phyloP scores from a whole-genome alignment of 2,329 filamentous ascomycete species.

The Colletotrichum kahawae region DNA sequence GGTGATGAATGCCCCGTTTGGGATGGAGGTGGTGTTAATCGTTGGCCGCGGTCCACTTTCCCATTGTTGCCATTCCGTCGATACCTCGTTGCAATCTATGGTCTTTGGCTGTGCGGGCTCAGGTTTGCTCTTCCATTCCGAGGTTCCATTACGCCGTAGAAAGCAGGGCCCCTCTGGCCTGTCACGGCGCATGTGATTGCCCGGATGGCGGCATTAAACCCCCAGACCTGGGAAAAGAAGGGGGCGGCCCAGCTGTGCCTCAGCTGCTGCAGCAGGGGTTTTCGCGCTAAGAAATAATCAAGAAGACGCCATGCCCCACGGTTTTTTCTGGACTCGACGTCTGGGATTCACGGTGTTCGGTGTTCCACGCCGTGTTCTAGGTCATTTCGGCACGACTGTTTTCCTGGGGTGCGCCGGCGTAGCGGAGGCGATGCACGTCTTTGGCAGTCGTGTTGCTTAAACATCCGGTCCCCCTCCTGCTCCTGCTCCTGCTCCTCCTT shows the following conservation, averaged over 20 bases:
- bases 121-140: neutral
- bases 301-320: slow-evolving; percentile 25
- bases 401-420: neutral
- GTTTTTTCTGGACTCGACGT: slow-evolving; percentile 2
- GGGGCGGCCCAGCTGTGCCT: neutral
- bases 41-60: neutral
- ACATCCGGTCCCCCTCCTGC: neutral
- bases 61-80: neutral
- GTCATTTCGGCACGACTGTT: neutral
- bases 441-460: neutral
- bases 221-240: neutral
- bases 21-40: neutral
- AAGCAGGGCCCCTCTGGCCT: slow-evolving; percentile 12
- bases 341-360: slow-evolving; percentile 3
- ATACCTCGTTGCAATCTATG: neutral
- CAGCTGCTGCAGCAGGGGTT: slow-evolving; percentile 11
- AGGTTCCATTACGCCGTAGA: neutral
- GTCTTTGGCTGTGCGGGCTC: neutral
- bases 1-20: slow-evolving; percentile 3
- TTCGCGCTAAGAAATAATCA: slow-evolving; percentile 24
- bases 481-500: neutral
- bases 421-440: neutral
- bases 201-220: slow-evolving; percentile 20
- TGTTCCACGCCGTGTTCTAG: neutral
- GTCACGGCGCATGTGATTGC: slow-evolving; percentile 27